Conservation (phyloP, 257 asterid species). For the Parsonsia alboflavescens region DNA sequence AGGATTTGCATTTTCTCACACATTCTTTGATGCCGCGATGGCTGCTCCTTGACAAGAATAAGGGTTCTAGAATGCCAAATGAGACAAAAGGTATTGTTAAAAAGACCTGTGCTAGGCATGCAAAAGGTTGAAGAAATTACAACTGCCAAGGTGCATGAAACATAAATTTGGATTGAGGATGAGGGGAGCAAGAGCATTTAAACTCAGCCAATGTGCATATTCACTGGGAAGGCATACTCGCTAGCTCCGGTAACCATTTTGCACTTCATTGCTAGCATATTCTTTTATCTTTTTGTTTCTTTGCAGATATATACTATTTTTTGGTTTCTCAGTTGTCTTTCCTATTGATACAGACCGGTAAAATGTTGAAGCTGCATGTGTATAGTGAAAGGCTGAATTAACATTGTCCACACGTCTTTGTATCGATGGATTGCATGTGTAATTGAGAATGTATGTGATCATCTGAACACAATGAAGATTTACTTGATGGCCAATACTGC, state of each 20-base stretch:
- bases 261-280: not conserved
- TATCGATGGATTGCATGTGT: not conserved
- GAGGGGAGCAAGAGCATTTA: conserved; percentile 11
- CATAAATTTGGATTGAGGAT: conserved; percentile 4
- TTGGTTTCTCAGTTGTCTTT: not conserved
- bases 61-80: conserved; percentile 11
- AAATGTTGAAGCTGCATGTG: not conserved
- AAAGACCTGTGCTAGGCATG: not conserved
- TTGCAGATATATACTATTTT: not conserved
- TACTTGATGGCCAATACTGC: not conserved
- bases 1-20: conserved; percentile 20
- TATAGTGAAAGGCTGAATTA: not conserved
- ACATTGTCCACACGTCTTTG: not conserved
- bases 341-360: conserved; percentile 3
- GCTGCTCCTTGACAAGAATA: conserved; percentile 13
- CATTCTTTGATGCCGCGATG: conserved; percentile 11
- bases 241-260: conserved; percentile 13
- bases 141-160: conserved; percentile 2
- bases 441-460: conserved; percentile 1
- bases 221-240: conserved; percentile 1
- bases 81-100: not conserved
- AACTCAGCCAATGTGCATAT: not conserved
- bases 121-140: not conserved
- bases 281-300: not conserved
- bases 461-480: not conserved